A percentile compares a stretch with the other conserved stretches of the same genome.
Conservation (phyloP, 2,329 filamentous ascomycete species). For the Huntiella decipiens region DNA sequence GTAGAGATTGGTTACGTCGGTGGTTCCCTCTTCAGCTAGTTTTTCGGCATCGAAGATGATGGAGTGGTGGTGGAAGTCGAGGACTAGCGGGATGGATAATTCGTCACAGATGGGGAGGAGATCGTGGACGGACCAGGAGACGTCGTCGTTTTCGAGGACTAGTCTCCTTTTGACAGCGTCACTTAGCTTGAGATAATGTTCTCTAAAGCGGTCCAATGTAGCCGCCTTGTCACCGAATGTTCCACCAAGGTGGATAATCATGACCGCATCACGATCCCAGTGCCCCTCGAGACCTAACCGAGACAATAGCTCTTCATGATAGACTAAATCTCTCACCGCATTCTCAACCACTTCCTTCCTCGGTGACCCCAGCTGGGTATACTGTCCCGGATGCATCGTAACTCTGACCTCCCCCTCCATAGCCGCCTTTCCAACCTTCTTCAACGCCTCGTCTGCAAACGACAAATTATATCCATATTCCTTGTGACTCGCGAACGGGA, state of each 20-base stretch:
- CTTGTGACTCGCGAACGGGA: constrained; percentile 79
- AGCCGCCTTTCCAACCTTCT: constrained; percentile 57
- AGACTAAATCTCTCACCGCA: constrained; percentile 65
- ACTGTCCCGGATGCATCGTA: constrained; percentile 82
- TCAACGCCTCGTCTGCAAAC: constrained; percentile 63
- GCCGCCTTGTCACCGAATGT: constrained; percentile 72
- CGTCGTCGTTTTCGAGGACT: constrained; percentile 88
- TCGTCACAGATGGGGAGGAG: constrained; percentile 79
- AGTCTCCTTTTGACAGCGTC: constrained; percentile 58
- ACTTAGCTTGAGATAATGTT: constrained; percentile 50
- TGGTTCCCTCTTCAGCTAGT: constrained; percentile 70
- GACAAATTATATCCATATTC: constrained; percentile 73
- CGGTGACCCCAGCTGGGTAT: constrained; percentile 78
- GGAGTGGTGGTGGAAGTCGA: constrained; percentile 92
- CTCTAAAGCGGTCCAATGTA: constrained; percentile 57
- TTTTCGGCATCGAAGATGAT: constrained; percentile 67
- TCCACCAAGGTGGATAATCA: constrained; percentile 89
- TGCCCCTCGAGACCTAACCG: constrained; percentile 62
- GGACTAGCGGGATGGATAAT: constrained; percentile 77
- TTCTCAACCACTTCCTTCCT: constrained; percentile 56
- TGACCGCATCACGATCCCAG: constrained; percentile 67
- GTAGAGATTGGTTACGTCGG: constrained; percentile 57
- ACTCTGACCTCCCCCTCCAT: constrained; percentile 65
- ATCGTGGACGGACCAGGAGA: constrained; percentile 83
- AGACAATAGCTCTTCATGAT: constrained; percentile 69